These are phyloP conservation scores for Stemphylium vesicarium DNA, from an alignment of 2,329 filamentous ascomycete genomes.

Conservation along the genomic window DNA sequence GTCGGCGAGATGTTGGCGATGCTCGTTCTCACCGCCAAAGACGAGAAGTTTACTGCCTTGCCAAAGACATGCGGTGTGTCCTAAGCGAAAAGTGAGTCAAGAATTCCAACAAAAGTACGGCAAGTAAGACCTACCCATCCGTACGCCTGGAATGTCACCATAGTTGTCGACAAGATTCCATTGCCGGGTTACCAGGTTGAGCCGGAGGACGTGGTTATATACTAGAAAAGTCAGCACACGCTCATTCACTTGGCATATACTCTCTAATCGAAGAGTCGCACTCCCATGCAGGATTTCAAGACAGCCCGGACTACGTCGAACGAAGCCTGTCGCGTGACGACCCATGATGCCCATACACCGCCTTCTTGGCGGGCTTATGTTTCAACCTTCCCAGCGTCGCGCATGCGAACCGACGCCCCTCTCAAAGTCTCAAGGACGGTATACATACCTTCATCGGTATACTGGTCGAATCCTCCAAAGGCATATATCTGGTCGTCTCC, in stretches of 20 bases:
- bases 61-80: conserved; percentile 93
- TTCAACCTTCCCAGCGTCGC: neutral
- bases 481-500: conserved; percentile 97
- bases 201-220: conserved; percentile 92
- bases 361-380: neutral
- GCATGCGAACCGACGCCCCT: no score
- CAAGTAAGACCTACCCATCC: conserved; percentile 74
- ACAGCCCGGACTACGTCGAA: no score
- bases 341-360: neutral
- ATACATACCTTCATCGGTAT: conserved; percentile 81
- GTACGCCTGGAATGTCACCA: conserved; percentile 93
- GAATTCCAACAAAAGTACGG: neutral
- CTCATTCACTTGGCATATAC: neutral
- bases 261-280: no score
- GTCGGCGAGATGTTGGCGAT: conserved; percentile 92
- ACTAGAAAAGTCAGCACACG: conserved; percentile 56
- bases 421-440: no score
- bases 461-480: conserved; percentile 98
- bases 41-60: conserved; percentile 94
- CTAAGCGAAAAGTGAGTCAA: conserved; percentile 54
- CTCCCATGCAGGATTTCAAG: no score
- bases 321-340: neutral
- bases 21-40: conserved; percentile 97
- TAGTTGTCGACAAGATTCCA: conserved; percentile 99
- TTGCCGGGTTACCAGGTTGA: conserved; percentile 86